Evolutionary conservation across 495 filamentous ascomycete genomes (phyloP).

Genomic region (Hypomontagnella monticulosa): DNA sequence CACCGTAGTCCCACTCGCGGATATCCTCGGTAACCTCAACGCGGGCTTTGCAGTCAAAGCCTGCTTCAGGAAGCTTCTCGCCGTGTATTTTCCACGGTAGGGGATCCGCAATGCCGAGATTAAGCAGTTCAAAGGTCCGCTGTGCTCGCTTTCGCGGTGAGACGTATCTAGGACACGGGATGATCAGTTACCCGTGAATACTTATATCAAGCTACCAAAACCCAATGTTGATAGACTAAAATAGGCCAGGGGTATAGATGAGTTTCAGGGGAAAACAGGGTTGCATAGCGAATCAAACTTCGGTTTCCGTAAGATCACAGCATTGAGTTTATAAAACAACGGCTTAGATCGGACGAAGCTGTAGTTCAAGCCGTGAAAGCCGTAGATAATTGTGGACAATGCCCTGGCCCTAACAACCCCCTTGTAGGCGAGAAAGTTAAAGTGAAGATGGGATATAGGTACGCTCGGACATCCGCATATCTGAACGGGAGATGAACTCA

Average conservation of each 20-base stretch:
- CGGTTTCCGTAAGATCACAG: neutral
- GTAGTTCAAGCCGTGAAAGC: neutral
- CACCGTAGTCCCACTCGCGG: conserved; percentile 95
- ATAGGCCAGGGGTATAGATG: neutral
- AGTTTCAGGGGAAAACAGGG: neutral
- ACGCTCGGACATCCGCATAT: neutral
- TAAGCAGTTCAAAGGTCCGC: conserved; percentile 84
- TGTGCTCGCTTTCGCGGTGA: conserved; percentile 88
- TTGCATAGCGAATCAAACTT: neutral
- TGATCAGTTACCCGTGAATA: neutral
- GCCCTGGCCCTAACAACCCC: neutral
- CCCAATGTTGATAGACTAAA: neutral
- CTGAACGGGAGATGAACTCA: conserved; percentile 42
- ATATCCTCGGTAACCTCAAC: conserved; percentile 80
- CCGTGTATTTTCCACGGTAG: conserved; percentile 60
- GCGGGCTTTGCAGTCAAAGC: conserved; percentile 54
- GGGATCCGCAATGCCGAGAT: conserved; percentile 58
- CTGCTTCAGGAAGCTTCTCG: conserved; percentile 38
- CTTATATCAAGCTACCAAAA: neutral
- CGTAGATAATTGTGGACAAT: neutral
- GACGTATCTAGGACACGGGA: conserved; percentile 67
- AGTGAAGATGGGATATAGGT: neutral
- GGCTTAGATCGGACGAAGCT: neutral
- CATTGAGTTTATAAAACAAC: neutral
- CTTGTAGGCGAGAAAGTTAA: neutral